Conservation (phyloP, 2,329 filamentous ascomycete genomes). For the Ascochyta pisi region DNA sequence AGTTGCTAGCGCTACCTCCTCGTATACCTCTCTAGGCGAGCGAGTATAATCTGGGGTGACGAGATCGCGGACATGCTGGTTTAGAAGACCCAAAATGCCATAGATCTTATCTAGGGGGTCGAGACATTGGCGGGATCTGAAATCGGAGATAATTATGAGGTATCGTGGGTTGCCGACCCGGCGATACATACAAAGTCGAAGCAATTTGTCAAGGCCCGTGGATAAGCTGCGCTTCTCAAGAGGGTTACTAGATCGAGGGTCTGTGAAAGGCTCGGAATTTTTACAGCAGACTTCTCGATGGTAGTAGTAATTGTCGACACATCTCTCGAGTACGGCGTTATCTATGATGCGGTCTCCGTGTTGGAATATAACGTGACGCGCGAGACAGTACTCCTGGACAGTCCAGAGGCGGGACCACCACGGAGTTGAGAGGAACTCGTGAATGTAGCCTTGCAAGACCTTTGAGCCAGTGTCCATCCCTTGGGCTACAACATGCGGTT, state of each 20-base stretch:
- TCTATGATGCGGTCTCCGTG: not conserved
- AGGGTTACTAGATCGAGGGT: not conserved
- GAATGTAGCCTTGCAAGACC: not conserved
- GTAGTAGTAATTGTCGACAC: not conserved
- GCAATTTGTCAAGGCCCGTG: not conserved
- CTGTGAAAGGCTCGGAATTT: not conserved
- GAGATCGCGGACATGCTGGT: not conserved
- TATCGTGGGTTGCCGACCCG: not conserved
- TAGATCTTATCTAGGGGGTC: slow-evolving; percentile 3
- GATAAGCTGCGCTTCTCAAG: not conserved
- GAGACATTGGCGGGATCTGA: not conserved
- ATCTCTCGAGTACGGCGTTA: not conserved
- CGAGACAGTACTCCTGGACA: not conserved
- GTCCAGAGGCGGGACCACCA: not conserved
- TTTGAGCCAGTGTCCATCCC: not conserved
- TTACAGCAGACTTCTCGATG: not conserved
- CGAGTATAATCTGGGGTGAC: not conserved
- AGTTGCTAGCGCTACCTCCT: not conserved
- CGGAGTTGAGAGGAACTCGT: not conserved
- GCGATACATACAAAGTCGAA: not conserved
- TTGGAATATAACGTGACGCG: not conserved
- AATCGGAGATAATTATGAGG: not conserved
- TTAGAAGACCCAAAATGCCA: not conserved
- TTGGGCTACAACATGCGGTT: not conserved
- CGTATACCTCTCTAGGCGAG: not conserved